Conservation (phyloP, 176 grass and related monocot species). For the Elymus sibiricus region DNA sequence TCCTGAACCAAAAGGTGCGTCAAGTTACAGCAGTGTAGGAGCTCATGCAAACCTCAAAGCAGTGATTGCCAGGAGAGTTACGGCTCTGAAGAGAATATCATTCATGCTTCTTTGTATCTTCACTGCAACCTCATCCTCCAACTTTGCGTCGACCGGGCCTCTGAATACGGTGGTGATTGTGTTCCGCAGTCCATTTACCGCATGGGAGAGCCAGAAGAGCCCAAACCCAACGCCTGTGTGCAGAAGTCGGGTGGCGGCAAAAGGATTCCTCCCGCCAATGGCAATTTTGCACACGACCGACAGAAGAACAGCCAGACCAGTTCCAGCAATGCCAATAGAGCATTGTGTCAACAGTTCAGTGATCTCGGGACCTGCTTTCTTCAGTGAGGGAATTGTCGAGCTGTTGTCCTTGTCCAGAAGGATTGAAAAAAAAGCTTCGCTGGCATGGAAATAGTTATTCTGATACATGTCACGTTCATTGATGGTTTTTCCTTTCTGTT, state of each 20-base stretch:
- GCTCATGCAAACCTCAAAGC: conserved; percentile 66
- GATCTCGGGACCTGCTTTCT: conserved; percentile 70
- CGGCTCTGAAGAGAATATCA: conserved; percentile 62
- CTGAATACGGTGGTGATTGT: conserved; percentile 52
- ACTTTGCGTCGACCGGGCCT: conserved; percentile 34
- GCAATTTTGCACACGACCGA: conserved; percentile 74
- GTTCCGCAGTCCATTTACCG: conserved; percentile 66
- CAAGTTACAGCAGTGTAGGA: not conserved
- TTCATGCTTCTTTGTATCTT: conserved; percentile 57
- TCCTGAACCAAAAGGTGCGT: conserved; percentile 29
- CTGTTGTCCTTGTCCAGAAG: conserved; percentile 63
- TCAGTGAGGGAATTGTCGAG: conserved; percentile 46
- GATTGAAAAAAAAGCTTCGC: conserved; percentile 74
- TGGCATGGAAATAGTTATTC: conserved; percentile 70
- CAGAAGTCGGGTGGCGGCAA: conserved; percentile 52
- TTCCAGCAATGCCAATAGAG: conserved; percentile 85
- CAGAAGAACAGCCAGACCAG: conserved; percentile 79
- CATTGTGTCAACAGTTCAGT: conserved; percentile 68
- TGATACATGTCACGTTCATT: conserved; percentile 65
- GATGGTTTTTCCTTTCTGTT: conserved; percentile 52
- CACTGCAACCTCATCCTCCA: conserved; percentile 52
- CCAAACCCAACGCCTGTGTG: conserved; percentile 81
- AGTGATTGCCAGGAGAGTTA: conserved; percentile 56
- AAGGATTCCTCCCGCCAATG: conserved; percentile 38
- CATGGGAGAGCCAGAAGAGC: conserved; percentile 84